Percentiles rank a stretch among this genome's conserved stretches.
Conservation (phyloP, 768 basidiomycete species). For the Nevesoporus exiguus region DNA sequence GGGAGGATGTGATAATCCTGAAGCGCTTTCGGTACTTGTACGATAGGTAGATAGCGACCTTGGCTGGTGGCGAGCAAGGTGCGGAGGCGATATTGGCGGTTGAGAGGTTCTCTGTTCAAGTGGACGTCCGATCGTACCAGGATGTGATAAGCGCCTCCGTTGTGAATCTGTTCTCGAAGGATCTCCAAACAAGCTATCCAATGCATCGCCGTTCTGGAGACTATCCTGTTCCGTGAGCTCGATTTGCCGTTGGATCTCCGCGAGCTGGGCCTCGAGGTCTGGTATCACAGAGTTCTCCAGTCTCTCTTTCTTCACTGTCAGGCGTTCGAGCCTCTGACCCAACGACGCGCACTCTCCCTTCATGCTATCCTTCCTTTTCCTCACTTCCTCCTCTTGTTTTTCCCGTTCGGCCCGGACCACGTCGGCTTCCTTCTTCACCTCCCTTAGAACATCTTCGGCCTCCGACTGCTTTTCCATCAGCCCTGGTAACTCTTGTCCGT, state of each 20-base stretch:
- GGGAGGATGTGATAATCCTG: slow-evolving; percentile 15
- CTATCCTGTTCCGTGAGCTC: slow-evolving; percentile 36
- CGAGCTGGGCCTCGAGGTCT: slow-evolving; percentile 67
- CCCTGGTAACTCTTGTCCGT: slow-evolving; percentile 40
- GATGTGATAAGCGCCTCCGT: slow-evolving; percentile 25
- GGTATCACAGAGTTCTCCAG: slow-evolving; percentile 55
- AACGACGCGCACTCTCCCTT: slow-evolving; percentile 55
- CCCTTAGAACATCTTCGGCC: slow-evolving; percentile 38
- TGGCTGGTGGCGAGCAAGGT: slow-evolving; percentile 26
- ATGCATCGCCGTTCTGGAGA: slow-evolving; percentile 15
- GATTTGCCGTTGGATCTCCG: slow-evolving; percentile 57
- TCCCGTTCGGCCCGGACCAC: slow-evolving; percentile 43
- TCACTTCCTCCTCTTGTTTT: slow-evolving; percentile 46
- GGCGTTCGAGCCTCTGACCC: slow-evolving; percentile 62
- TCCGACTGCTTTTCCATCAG: slow-evolving; percentile 41
- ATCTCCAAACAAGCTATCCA: slow-evolving; percentile 15
- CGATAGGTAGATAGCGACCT: slow-evolving; percentile 26
- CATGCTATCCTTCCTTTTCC: slow-evolving; percentile 52
- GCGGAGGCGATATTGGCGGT: slow-evolving; percentile 26
- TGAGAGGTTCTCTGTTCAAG: slow-evolving; percentile 13
- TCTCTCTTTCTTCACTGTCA: slow-evolving; percentile 62
- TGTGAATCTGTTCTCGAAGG: slow-evolving; percentile 19
- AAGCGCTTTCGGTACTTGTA: slow-evolving; percentile 11
- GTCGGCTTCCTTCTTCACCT: slow-evolving; percentile 45
- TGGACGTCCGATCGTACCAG: slow-evolving; percentile 29